These are phyloP conservation scores for Rosa rugosa DNA, from an alignment of 306 rosid genomes.

Conservation along the genomic window DNA sequence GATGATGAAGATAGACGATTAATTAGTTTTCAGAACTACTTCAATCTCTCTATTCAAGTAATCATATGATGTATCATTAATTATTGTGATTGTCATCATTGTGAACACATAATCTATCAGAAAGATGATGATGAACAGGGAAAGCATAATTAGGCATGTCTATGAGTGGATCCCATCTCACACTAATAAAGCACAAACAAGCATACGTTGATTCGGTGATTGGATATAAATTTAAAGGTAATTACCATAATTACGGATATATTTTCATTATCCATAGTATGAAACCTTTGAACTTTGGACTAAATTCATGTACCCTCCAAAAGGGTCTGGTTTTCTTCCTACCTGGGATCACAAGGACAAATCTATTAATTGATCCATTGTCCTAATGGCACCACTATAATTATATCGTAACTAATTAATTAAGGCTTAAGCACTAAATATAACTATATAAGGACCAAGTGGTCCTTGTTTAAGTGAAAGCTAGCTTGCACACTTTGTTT, in stretches of 20 bases:
- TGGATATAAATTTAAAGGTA: background rate
- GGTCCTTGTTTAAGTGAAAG: constrained; percentile 10
- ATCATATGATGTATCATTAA: constrained; percentile 7
- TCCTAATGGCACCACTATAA: constrained; percentile 11
- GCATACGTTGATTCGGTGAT: background rate
- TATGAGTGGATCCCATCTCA: constrained; percentile 27
- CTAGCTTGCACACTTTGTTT: background rate
- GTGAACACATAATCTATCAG: background rate
- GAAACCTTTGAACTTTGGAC: constrained; percentile 18
- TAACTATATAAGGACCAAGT: background rate
- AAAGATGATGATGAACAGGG: constrained; percentile 9
- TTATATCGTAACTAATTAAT: background rate
- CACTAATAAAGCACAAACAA: constrained; percentile 11
- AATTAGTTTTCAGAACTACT: background rate
- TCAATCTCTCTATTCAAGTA: background rate
- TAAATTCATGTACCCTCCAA: constrained; percentile 17
- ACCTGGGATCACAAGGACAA: constrained; percentile 29
- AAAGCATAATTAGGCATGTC: constrained; percentile 25
- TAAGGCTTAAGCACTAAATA: background rate
- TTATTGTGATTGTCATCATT: constrained; percentile 31
- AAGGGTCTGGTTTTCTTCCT: constrained; percentile 20
- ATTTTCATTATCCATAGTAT: background rate
- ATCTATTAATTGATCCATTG: constrained; percentile 5
- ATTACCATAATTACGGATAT: background rate
- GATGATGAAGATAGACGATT: background rate